Evolutionary conservation across 1,139 yeast genomes (phyloP).

Genomic region (Candida sanyaensis): DNA sequence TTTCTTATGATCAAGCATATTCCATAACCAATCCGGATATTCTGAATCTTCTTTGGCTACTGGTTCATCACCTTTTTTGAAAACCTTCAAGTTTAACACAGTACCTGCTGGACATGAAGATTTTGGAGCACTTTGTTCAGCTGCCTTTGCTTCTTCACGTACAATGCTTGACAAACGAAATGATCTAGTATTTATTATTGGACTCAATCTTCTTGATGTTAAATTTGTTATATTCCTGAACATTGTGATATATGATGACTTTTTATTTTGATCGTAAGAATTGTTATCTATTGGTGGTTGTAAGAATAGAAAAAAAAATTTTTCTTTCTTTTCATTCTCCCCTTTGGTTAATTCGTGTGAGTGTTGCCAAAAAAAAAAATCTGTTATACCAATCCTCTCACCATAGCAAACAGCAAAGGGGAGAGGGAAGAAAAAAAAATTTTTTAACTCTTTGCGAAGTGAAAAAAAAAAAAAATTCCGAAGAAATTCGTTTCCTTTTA

Average conservation of each 20-base stretch:
- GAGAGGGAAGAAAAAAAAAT: neutral
- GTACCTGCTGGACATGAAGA: conserved; percentile 76
- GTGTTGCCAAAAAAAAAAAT: neutral
- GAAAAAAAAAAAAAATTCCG: conserved; percentile 11
- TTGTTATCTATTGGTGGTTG: neutral
- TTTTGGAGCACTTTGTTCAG: conserved; percentile 14
- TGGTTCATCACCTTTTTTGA: conserved; percentile 83
- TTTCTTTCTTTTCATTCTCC: conserved; percentile 1
- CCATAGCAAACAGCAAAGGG: neutral
- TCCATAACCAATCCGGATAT: conserved; percentile 97
- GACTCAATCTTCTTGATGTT: neutral
- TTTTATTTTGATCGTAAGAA: neutral
- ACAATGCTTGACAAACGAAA: conserved; percentile 4
- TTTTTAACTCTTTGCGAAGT: conserved; percentile 4
- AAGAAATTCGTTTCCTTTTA: conserved; percentile 2
- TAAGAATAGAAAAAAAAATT: conserved; percentile 2
- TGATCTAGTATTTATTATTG: conserved; percentile 7
- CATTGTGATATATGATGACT: neutral
- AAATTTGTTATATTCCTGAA: conserved; percentile 5
- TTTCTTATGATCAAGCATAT: conserved; percentile 64
- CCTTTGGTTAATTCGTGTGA: neutral
- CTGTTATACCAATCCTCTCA: neutral
- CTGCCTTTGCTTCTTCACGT: neutral
- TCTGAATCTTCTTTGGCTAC: conserved; percentile 85
- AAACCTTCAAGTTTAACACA: conserved; percentile 70